phyloP scores from a whole-genome alignment of 176 grass and related monocot genomes.

The Musa acuminata region DNA sequence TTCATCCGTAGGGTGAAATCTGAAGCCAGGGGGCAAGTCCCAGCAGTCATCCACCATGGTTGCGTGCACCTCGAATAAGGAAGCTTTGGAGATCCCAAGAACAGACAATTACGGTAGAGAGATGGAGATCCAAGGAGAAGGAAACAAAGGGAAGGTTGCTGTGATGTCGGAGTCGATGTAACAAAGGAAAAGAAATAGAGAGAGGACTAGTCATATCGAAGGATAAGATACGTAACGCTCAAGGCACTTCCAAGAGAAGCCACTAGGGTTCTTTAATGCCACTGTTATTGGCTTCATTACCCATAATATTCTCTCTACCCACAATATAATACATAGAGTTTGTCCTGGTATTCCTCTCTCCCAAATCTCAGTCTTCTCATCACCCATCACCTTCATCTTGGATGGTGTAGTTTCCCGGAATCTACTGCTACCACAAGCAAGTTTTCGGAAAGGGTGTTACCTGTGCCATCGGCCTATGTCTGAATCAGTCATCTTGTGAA shows the following conservation, averaged over 20 bases:
- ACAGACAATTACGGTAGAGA: no score
- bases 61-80: no score
- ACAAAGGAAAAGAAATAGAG: slow-evolving; percentile 10
- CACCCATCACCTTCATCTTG: background rate
- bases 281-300: background rate
- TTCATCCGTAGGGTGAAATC: slow-evolving; percentile 93
- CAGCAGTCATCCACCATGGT: slow-evolving; percentile 30
- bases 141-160: background rate
- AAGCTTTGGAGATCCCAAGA: no score
- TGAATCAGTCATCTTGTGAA: background rate
- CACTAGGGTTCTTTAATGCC: background rate
- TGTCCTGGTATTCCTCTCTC: slow-evolving; percentile 6
- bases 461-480: no score
- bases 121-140: no score
- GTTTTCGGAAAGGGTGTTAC: no score
- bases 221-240: slow-evolving; percentile 1
- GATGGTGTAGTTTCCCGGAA: background rate
- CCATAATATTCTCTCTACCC: background rate
- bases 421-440: background rate
- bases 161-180: slow-evolving; percentile 14
- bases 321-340: background rate
- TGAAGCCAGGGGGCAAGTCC: slow-evolving; percentile 80
- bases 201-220: slow-evolving; percentile 1
- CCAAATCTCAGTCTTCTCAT: no score
- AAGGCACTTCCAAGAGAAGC: slow-evolving; percentile 18